Base-by-base conservation (phyloP, 140 eudicot genomes). In the Stevia rebaudiana region DNA sequence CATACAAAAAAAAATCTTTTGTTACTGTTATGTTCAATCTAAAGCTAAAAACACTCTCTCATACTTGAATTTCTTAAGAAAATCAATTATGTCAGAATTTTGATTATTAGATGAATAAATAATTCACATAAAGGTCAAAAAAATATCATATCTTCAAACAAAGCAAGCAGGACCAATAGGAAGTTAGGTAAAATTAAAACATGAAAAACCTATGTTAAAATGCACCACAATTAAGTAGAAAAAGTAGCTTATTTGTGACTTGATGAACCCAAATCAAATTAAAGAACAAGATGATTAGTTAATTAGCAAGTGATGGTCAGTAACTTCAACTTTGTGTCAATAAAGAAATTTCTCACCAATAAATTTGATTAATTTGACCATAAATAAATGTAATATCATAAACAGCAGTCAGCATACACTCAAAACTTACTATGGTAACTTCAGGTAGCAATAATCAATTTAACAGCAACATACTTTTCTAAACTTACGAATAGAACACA, bases 121-220 rank as follows among this genome's bases (percentile, higher is more conserved):
- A 22, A 9, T 51, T 51, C 33, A 51, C 58, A 51, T 51, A 8
- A 51, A 22, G 33, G 21, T 22, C 58, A 23, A 22, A 4, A 52
- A 22, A 17, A 22, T 23, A 22, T 22, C 35, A 22, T 23, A 23
- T 52, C 59, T 11, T 52, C 40, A 11, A 35, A 10, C 4, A 57
- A 31, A 28, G 42, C 13, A 55, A 55, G 62, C 62, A 55, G 23
- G 30, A 57, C 64, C 44, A 57, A 30, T 28, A 8, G n/a, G n/a
- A n/a, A n/a, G n/a, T n/a, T n/a, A n/a, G 31, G 16, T 15, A 57
- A 8, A 35, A 35, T 0, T 57, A 57, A 33, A 57, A 33, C 25
- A 57, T 8, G 8, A 56, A 57, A 16, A 57, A 57, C 6, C 63
- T 57, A 1, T 57, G 25, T 57, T 33, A 16, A 8, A 17, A 1